Conservation (phyloP, 192 early-diverging fungal species). For the Entophlyctis luteolus region DNA sequence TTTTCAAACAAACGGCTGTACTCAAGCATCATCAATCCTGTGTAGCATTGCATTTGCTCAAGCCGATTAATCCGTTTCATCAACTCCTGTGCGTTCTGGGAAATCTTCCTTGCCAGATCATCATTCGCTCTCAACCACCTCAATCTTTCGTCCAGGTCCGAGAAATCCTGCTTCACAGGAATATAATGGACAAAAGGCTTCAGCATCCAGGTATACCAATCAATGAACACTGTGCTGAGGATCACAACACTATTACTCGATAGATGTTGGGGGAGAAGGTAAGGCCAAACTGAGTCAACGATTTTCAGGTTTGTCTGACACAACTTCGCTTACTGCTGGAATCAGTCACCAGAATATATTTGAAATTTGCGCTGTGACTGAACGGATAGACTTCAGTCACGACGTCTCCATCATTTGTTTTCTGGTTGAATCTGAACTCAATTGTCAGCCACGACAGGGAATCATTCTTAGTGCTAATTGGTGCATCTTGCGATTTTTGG, state of each 20-base stretch:
- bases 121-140: constrained; percentile 5
- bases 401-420: no score
- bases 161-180: constrained; percentile 7
- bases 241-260: constrained; percentile 6
- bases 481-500: background rate
- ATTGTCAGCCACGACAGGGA: constrained; percentile 6
- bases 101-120: constrained; percentile 1
- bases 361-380: constrained; percentile 5
- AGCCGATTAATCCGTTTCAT: background rate
- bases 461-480: background rate
- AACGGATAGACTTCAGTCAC: no score
- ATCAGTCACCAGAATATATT: constrained; percentile 17
- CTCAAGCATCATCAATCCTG: constrained; percentile 7
- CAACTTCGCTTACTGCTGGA: background rate
- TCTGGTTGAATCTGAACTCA: background rate
- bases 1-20: background rate
- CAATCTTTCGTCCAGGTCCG: background rate
- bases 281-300: background rate
- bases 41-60: constrained; percentile 17
- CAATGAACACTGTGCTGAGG: background rate
- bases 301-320: background rate
- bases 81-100: background rate
- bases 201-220: constrained; percentile 4
- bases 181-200: constrained; percentile 18
- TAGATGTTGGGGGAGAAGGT: background rate